Evolutionary conservation across 2,329 filamentous ascomycete genomes (phyloP).

Genomic region (Fusarium annulatum): DNA sequence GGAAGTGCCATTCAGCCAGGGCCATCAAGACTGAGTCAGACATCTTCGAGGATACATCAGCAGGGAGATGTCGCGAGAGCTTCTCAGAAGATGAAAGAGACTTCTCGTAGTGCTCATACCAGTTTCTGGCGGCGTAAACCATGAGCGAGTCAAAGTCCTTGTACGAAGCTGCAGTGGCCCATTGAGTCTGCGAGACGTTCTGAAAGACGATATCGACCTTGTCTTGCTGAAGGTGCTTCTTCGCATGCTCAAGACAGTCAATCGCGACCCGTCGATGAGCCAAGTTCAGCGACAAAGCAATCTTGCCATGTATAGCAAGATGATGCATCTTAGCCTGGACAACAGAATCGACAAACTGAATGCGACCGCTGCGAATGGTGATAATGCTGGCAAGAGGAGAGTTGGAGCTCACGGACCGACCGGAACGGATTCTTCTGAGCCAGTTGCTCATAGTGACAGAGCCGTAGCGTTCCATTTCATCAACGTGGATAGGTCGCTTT

Average conservation of each 20-base stretch:
- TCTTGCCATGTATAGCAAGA: not conserved
- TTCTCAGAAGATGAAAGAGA: not conserved
- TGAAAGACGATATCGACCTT: not conserved
- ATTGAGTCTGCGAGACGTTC: not conserved
- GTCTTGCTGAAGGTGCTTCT: not conserved
- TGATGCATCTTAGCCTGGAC: not conserved
- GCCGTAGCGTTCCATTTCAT: not conserved
- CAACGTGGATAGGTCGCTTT: not conserved
- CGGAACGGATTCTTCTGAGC: constrained; percentile 1
- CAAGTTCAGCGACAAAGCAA: not conserved
- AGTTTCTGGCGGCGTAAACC: not conserved
- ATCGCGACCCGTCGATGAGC: not conserved
- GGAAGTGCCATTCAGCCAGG: not conserved
- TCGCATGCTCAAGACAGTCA: not conserved
- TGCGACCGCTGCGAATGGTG: not conserved
- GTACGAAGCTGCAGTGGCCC: not conserved
- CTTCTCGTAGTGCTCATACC: not conserved
- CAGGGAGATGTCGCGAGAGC: not conserved
- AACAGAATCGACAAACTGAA: not conserved
- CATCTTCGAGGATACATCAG: not conserved
- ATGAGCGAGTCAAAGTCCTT: not conserved
- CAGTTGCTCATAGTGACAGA: constrained; percentile 1
- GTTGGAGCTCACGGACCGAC: not conserved
- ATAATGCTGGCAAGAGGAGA: not conserved
- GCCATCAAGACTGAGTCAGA: not conserved